Conservation (phyloP, 352 stramenopile species). For the Phytophthora sp. region DNA sequence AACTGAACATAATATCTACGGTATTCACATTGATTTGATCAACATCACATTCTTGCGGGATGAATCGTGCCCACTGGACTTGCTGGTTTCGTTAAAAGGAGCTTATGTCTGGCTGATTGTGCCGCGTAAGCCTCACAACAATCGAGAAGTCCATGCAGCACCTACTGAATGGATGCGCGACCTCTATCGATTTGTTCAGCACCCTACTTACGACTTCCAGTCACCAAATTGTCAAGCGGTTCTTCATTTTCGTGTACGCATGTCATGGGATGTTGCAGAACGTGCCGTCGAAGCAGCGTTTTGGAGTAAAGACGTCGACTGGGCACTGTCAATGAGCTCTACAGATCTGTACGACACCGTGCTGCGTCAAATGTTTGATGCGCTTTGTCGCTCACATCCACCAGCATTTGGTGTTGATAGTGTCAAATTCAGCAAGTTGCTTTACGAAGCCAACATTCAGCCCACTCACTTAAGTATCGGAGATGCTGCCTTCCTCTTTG, state of each 20-base stretch:
- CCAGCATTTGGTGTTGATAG: conserved; percentile 56
- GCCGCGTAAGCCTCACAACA: background rate
- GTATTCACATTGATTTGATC: background rate
- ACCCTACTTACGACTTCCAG: conserved; percentile 57
- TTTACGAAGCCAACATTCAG: conserved; percentile 67
- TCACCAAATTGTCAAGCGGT: background rate
- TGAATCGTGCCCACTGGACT: conserved; percentile 34
- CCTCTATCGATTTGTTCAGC: conserved; percentile 52
- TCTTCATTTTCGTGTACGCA: conserved; percentile 47
- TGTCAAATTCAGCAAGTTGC: conserved; percentile 81
- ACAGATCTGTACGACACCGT: conserved; percentile 44
- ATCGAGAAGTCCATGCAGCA: background rate
- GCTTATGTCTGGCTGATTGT: conserved; percentile 55
- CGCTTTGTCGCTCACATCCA: conserved; percentile 59
- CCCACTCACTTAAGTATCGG: conserved; percentile 57
- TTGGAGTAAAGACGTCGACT: conserved; percentile 71
- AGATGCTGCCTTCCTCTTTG: conserved; percentile 70
- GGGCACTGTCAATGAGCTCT: conserved; percentile 29
- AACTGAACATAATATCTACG: background rate
- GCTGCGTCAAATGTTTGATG: conserved; percentile 47
- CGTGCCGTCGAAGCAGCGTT: conserved; percentile 44
- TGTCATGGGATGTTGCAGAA: conserved; percentile 41
- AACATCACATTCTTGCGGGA: conserved; percentile 52
- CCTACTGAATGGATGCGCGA: conserved; percentile 61
- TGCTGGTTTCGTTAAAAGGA: conserved; percentile 29